Base-by-base conservation (phyloP, 768 basidiomycete genomes). In the Chalciporus sphaerocephalus region DNA sequence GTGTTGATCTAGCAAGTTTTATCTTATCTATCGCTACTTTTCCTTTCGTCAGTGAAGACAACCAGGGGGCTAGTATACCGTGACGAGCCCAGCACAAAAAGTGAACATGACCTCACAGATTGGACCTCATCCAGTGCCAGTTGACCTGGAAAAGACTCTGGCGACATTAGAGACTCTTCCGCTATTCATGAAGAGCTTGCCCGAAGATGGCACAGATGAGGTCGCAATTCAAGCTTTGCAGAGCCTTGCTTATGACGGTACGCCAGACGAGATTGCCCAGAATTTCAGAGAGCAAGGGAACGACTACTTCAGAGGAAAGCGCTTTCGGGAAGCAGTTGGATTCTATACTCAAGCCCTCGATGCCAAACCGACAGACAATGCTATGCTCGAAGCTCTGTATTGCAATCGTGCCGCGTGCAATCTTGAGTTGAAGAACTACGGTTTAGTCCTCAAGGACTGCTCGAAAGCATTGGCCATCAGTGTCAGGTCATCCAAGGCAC, bases 241-340 rank as follows among this genome's bases (percentile, higher is more conserved):
- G 64, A 85, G 79, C 54, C 76, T 99, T 21, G 80, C 78, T 6
- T 74, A 95, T 65, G 93, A 98, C 13, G 96, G 93, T 22, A 88
- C 91, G 13, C 86, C 92, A 42, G 89, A 97, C 71, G 96, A 98
- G 64, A 73, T 92, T 52, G 92, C 95, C 1, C 75, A 80, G 50
- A 93, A 88, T 59, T 96, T 97, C 69, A 97, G 96, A 65, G 83
- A 91, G 42, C 91, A 95, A 61, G 96, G 93, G 5, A 98, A 97
- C 61, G 92, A 94, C 44, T 91, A 95, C 58, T 95, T 88, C 70
- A 85, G 82, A 53, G 85, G 85, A 22, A 91, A 89, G 59, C 79
- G 89, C 34, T 87, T 80, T 64, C 79, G 89, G 28, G 93, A 98
- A 63, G 96, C 96, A 1, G 49, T 85, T 7, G 80, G 82, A 1